Evolutionary conservation across 208 protist species (phyloP).

Genomic region (Acanthamoeba sp.): DNA sequence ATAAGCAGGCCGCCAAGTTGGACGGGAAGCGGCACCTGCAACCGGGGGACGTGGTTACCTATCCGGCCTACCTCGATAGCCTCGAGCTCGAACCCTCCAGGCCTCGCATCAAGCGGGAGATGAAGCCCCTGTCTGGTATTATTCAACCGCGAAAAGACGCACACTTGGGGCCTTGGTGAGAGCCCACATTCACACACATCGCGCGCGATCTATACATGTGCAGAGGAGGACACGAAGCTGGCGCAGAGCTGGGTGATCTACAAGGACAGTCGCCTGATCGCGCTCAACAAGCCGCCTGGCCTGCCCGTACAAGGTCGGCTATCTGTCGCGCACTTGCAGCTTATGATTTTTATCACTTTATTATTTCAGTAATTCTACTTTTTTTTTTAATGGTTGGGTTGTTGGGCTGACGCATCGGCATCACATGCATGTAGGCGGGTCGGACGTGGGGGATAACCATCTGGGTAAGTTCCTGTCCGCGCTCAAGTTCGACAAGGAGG

Average conservation of each 20-base stretch:
- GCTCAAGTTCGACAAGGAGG: slow-evolving; percentile 1
- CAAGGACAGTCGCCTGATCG: slow-evolving; percentile 18
- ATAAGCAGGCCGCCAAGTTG: neutral
- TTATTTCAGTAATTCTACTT: no score
- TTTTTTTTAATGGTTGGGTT: no score
- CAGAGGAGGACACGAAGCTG: slow-evolving; percentile 20
- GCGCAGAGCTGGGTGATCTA: slow-evolving; percentile 55
- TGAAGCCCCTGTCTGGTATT: neutral
- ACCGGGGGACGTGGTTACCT: neutral
- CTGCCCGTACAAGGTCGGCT: slow-evolving; percentile 42
- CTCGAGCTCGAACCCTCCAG: neutral
- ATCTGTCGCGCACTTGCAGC: no score
- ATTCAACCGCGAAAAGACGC: no score
- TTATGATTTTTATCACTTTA: no score
- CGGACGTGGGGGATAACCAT: slow-evolving; percentile 24
- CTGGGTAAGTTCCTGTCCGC: slow-evolving; percentile 30
- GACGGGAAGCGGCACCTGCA: neutral
- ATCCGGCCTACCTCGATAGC: neutral
- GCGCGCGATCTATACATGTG: no score
- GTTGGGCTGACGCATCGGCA: neutral
- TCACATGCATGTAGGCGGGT: neutral
- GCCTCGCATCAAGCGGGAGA: neutral
- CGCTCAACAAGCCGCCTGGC: slow-evolving; percentile 47
- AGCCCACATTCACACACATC: no score
- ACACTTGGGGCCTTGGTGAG: no score